Percentiles rank a stretch among this genome's conserved stretches.
phyloP scores from a whole-genome alignment of 2,329 filamentous ascomycete species.

The Trichophyton mentagrophytes region DNA sequence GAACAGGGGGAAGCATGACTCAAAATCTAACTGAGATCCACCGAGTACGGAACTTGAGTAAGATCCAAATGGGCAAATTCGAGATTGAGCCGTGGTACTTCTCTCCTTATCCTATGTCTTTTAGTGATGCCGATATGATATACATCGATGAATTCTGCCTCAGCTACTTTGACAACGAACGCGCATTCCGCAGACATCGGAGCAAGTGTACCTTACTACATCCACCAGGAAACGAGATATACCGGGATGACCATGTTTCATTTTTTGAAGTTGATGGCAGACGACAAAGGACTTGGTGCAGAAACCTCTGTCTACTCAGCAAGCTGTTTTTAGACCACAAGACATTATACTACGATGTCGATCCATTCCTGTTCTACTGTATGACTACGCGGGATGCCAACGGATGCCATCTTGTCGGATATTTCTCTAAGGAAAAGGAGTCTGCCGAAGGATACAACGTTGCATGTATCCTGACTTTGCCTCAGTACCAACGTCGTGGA shows the following conservation, averaged over 20 bases:
- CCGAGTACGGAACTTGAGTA: constrained; percentile 85
- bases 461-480: constrained; percentile 90
- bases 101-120: constrained; percentile 84
- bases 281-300: constrained; percentile 96
- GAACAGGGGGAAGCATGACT: constrained; percentile 93
- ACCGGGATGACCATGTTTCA: constrained; percentile 76
- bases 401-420: constrained; percentile 95
- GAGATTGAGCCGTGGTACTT: constrained; percentile 99
- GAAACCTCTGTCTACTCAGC: constrained; percentile 87
- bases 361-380: constrained; percentile 94
- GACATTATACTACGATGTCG: constrained; percentile 94
- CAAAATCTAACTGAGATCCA: constrained; percentile 96
- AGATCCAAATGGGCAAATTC: constrained; percentile 82
- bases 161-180: constrained; percentile 72
- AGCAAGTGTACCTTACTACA: constrained; percentile 83
- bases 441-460: constrained; percentile 95
- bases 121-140: constrained; percentile 76
- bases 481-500: constrained; percentile 90
- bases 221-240: constrained; percentile 95
- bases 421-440: constrained; percentile 98
- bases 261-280: constrained; percentile 97
- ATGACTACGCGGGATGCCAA: constrained; percentile 86
- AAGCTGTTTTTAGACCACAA: constrained; percentile 98
- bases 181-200: constrained; percentile 73
- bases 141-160: constrained; percentile 98